Base-by-base conservation (phyloP, 2,329 filamentous ascomycete genomes). In the Alternaria ventricosa region DNA sequence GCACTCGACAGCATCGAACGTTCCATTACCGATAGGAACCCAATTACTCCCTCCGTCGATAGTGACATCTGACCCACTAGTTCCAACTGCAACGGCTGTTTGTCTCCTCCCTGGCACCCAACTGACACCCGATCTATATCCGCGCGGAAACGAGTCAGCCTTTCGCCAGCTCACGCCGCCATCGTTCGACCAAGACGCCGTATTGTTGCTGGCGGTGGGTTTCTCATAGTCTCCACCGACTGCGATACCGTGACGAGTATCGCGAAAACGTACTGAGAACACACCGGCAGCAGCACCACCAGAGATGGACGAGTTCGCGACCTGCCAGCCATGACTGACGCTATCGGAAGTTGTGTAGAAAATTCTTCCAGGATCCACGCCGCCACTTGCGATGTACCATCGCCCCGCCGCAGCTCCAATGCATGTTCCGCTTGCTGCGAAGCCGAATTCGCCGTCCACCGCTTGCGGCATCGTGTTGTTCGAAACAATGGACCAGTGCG, bases 1-100 rank as follows among this genome's bases (percentile, higher is more conserved):
- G 57, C 74, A 77, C 27, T 74, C 70, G 1, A 77, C 71, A 18
- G 70, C 68, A 57, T 75, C 71, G 30, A 77, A 75, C 2, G 73
- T 72, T 9, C 72, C 72, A 53, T 75, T 77, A 18, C 67, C 70
- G 13, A 77, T 65, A 1, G 23, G 45, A 9, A 33, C 27, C 74
- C 74, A 77, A n/a, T 54, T 72, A 23, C 55, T 71, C 18, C 74
- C 74, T 3, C 69, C 70, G 61, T 77, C 74, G 33, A 72, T 36
- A 9, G 72, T 74, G n/a, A 75, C 55, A 41, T 76, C 74, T 13
- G 69, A 72, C 3, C 74, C 74, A n/a, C 68, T 65, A 4, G 73
- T 72, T 6, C 74, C 74, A 9, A 77, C 73, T 1, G 74, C 71
- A 43, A 77, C 55, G 3, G 72, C 74, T 11, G 58, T 61, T 4